Evolutionary conservation across 2,329 filamentous ascomycete genomes (phyloP), one percentile per base, ranked within the genome.

Genomic region (Cercospora sp.): DNA sequence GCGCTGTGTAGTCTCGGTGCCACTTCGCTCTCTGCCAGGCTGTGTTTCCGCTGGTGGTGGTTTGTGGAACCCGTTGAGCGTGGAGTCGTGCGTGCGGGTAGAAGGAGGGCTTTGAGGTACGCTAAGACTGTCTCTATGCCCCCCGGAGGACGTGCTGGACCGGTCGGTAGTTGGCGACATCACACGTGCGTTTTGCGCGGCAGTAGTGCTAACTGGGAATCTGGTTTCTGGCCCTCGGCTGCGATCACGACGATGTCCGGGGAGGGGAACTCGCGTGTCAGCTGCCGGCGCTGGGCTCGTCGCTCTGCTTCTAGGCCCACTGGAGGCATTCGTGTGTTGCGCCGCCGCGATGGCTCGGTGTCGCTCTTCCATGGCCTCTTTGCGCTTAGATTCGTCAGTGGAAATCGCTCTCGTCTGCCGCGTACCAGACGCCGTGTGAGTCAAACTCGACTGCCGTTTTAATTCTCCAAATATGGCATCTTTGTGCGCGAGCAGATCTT

Each of bases 401-500:
- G 92, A 96, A 76, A 97, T 92, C 31, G 94, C 94, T 59, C 95
- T 90, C 23, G 71, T 71, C 26, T 92, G 91, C 84, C 86, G 71
- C 60, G 83, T 83, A 48, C 83, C 82, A 1, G 89, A 89, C 53
- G 85, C 84, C n/a, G 87, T 86, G 74, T 91, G 88, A 12, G 85
- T 88, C 18, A 91, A 84, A 82, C 71, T 91, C 80, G 90, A 92
- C 78, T 93, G 91, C 73, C 95, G 93, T 84, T 99, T 99, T 71
- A 99, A 86, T 79, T 97, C 95, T 72, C 90, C 92, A 80, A 99
- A 99, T 77, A 99, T 97, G 69, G 91, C 87, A 69, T 97, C 92
- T 80, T 99, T 99, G 83, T 98, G 91, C 7, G 91, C 87, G 76
- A 99, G 95, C 12, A 99, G 86, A 78, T 99, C 95, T 63, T 93